Percentiles rank a stretch among this genome's conserved stretches.
Conservation (phyloP, 805 yeast species). For the Ogataea populi-albae region DNA sequence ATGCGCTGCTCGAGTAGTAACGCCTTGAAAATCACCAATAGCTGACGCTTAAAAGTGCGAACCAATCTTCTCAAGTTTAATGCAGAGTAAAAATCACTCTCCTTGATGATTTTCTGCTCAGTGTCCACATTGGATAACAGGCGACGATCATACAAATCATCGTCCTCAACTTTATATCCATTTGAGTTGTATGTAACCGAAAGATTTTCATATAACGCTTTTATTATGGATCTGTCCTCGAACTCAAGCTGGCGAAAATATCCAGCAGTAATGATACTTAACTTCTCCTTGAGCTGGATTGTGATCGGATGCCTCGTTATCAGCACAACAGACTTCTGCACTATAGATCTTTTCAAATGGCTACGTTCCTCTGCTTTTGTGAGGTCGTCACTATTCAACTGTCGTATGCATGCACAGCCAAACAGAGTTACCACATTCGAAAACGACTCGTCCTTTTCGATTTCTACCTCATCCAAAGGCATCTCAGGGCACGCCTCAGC, state of each 20-base stretch:
- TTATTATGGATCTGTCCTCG: constrained; percentile 63
- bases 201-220: constrained; percentile 66
- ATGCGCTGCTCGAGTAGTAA: constrained; percentile 71
- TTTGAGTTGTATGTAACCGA: constrained; percentile 38
- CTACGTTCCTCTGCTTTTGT: constrained; percentile 30
- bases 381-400: constrained; percentile 63
- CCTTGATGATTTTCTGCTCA: constrained; percentile 37
- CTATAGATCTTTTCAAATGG: constrained; percentile 58
- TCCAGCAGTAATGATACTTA: constrained; percentile 83
- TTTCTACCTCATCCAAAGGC: constrained; percentile 32
- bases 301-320: constrained; percentile 80
- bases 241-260: constrained; percentile 82
- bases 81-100: constrained; percentile 68
- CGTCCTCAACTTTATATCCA: constrained; percentile 30
- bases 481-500: constrained; percentile 44
- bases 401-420: constrained; percentile 92
- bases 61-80: constrained; percentile 67
- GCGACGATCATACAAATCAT: constrained; percentile 27
- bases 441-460: constrained; percentile 10
- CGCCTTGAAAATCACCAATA: constrained; percentile 70
- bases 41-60: constrained; percentile 52
- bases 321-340: constrained; percentile 88
- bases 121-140: constrained; percentile 1
- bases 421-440: constrained; percentile 65
- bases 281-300: constrained; percentile 82